Evolutionary conservation across 1,284 basidiomycete genomes (phyloP), one percentile per base, ranked within the genome.

Genomic region (Phlebopus sp.): DNA sequence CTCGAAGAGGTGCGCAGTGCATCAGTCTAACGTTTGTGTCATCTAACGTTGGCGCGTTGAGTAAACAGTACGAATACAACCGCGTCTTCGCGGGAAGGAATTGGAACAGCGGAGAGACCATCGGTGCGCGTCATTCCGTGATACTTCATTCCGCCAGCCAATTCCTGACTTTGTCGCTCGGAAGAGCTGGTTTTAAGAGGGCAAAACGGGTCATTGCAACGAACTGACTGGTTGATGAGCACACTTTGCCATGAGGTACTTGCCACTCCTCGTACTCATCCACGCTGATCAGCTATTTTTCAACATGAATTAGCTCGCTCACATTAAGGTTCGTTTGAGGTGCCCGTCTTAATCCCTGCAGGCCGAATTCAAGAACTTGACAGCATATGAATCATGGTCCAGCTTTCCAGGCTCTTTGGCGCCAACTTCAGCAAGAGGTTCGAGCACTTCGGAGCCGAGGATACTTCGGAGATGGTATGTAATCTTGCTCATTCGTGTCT

Each of bases 201-300:
- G 32, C 67, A 73, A 4, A 70, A 76, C 49, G 84, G 87, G 9
- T 70, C 70, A 0, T 83, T 87, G 55, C 71, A 78, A 23, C 74
- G 85, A 1, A 75, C 72, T 5, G 76, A 77, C n/a, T 86, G 80
- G 77, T 59, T 91, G 17, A 76, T 91, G 73, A 81, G 84, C 53
- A 85, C 82, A 1, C 63, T 91, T n/a, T 91, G 87, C 59, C 88
- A 91, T 58, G 88, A 91, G 76, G 88, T 90, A 54, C 69, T 38
- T 36, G 37, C 27, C 25, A 35, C 30, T 19, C 23, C 34, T 23
- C 31, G n/a, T 4, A 10, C 35, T 38, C 15, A 7, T 25, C 13
- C 30, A 37, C 37, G 9, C 42, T 57, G 23, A 57, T 32, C 6
- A 37, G 30, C 30, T 37, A 23, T 23, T 23, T 23, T 3, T 23